Percentiles rank a stretch among this genome's conserved stretches.
phyloP scores from a whole-genome alignment of 2,329 filamentous ascomycete genomes.

The Aspergillus sp. region DNA sequence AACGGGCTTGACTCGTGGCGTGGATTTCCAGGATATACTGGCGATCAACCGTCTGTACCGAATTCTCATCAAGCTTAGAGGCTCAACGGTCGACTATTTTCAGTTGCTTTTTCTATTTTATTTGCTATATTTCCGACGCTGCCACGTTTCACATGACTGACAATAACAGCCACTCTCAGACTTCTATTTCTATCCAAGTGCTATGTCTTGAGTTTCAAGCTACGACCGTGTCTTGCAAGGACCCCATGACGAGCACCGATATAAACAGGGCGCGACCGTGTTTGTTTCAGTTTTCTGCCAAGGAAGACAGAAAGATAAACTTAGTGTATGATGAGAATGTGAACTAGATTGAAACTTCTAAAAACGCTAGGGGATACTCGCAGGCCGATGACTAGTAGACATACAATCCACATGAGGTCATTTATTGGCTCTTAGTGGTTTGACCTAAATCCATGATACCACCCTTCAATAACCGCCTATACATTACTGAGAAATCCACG shows the following conservation, averaged over 20 bases:
- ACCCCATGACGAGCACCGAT: not conserved
- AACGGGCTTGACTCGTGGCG: slow-evolving; percentile 8
- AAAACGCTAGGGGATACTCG: too few species aligned
- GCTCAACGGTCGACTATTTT: not conserved
- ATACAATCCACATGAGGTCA: too few species aligned
- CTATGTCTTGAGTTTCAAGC: not conserved
- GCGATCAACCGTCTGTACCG: not conserved
- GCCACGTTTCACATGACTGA: not conserved
- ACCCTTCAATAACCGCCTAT: too few species aligned
- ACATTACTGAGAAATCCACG: too few species aligned
- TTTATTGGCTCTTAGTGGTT: too few species aligned
- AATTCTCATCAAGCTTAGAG: too few species aligned
- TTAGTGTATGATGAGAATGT: too few species aligned
- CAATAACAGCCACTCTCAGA: too few species aligned
- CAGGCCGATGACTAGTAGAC: not conserved
- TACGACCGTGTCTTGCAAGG: not conserved
- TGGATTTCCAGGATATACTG: not conserved
- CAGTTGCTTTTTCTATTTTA: not conserved
- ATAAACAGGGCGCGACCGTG: not conserved
- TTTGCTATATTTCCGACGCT: not conserved
- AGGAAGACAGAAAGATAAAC: not conserved
- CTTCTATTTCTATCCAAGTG: not conserved
- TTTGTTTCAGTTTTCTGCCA: not conserved
- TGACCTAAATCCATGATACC: too few species aligned
- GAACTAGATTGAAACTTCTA: not conserved